These are phyloP conservation scores for Auricularia cornea DNA, from an alignment of 768 basidiomycete genomes.

Conservation along the genomic window DNA sequence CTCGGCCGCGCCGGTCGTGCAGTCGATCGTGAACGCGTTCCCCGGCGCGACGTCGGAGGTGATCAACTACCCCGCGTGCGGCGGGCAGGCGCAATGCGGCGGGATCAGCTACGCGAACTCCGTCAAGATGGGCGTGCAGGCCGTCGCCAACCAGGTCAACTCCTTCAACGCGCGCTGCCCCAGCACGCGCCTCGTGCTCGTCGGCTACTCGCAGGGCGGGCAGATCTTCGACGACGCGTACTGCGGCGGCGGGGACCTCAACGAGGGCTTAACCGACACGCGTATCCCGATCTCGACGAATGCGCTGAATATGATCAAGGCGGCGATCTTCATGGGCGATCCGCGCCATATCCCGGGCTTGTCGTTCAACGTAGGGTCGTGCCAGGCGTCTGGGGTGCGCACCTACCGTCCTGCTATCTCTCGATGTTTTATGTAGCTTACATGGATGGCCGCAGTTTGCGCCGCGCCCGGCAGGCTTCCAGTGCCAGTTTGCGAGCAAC, in stretches of 20 bases:
- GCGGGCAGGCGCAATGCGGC: conserved; percentile 1
- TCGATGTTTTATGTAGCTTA: neutral
- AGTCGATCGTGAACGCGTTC: neutral
- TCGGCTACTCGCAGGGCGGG: neutral
- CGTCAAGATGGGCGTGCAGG: neutral
- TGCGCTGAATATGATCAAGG: neutral
- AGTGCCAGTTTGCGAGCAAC: neutral
- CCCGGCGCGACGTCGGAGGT: neutral
- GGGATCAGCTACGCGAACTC: neutral
- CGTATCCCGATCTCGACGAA: neutral
- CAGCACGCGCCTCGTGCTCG: neutral
- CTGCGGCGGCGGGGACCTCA: conserved; percentile 1
- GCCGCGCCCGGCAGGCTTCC: conserved; percentile 2
- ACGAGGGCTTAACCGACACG: conserved; percentile 2
- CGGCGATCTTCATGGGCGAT: conserved; percentile 4
- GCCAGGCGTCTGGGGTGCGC: neutral
- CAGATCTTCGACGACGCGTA: conserved; percentile 4
- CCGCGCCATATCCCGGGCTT: neutral
- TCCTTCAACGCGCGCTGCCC: neutral
- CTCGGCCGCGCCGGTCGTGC: conserved; percentile 1
- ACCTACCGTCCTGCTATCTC: neutral
- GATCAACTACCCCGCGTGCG: conserved; percentile 4
- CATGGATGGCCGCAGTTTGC: neutral
- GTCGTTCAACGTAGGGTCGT: neutral
- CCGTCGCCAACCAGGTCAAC: neutral